These are phyloP conservation scores for Croton setiger DNA, from an alignment of 441 rosid species.

Conservation along the genomic window DNA sequence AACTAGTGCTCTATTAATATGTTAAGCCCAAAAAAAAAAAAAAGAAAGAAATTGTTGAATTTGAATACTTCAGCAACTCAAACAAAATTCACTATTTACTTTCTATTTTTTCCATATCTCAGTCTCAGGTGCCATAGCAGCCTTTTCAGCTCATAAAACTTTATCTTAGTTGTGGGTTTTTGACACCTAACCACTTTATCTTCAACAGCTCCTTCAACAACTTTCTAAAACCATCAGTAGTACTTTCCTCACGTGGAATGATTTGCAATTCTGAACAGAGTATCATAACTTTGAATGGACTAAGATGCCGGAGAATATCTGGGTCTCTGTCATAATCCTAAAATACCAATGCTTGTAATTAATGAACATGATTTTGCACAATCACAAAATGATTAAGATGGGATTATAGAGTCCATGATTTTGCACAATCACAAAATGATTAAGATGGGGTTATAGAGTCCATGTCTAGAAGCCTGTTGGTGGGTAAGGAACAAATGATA, in stretches of 20 bases:
- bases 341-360: slow-evolving; percentile 10
- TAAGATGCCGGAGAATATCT: slow-evolving; percentile 45
- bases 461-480: not conserved
- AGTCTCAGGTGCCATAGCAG: not conserved
- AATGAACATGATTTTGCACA: not conserved
- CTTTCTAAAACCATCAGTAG: slow-evolving; percentile 32
- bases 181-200: slow-evolving; percentile 21
- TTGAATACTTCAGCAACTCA: too few species aligned
- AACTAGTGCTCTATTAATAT: not conserved
- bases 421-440: not conserved
- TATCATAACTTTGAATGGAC: slow-evolving; percentile 44
- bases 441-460: not conserved
- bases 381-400: not conserved
- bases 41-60: too few species aligned
- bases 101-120: not conserved
- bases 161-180: slow-evolving; percentile 1
- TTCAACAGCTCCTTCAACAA: slow-evolving; percentile 32
- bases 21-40: too few species aligned
- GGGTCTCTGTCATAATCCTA: slow-evolving; percentile 85
- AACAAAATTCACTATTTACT: not conserved
- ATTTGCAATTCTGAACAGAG: slow-evolving; percentile 66
- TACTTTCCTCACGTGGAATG: slow-evolving; percentile 26
- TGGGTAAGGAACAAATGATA: not conserved
- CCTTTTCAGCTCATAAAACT: not conserved
- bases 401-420: not conserved